Percentiles rank a stretch among this genome's conserved stretches.
Conservation (phyloP, 768 basidiomycete genomes). For the Pleurotus salmoneostramineus region DNA sequence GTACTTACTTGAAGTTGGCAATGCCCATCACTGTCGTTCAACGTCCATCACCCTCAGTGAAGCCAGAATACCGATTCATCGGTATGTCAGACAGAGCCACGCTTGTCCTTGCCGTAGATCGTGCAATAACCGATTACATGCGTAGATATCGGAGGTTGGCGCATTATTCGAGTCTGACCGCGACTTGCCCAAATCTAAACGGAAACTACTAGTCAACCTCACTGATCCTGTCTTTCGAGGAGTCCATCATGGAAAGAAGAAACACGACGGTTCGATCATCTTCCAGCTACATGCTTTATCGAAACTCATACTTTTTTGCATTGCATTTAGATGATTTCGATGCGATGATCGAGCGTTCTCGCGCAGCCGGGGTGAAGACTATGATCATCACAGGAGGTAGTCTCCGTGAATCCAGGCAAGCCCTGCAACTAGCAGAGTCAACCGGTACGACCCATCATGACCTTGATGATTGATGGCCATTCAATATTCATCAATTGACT, state of each 20-base stretch:
- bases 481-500: not conserved
- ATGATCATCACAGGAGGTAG: constrained; percentile 80
- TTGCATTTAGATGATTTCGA: constrained; percentile 56
- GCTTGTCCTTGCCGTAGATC: not conserved
- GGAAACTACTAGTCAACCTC: constrained; percentile 18
- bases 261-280: constrained; percentile 40
- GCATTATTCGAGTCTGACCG: not conserved
- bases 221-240: constrained; percentile 59
- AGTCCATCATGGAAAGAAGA: constrained; percentile 40
- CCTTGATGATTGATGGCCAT: not conserved
- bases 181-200: no score
- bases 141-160: constrained; percentile 7
- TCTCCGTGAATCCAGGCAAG: constrained; percentile 56
- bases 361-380: constrained; percentile 55
- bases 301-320: not conserved
- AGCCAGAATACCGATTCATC: constrained; percentile 1
- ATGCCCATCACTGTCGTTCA: not conserved
- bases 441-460: constrained; percentile 32
- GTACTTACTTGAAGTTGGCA: no score
- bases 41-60: not conserved
- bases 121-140: not conserved
- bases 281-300: not conserved
- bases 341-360: constrained; percentile 51
- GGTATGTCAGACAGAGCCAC: not conserved
- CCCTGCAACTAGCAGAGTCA: constrained; percentile 56